Evolutionary conservation across 2,329 filamentous ascomycete genomes (phyloP).

Genomic region (Colletotrichum siamense): DNA sequence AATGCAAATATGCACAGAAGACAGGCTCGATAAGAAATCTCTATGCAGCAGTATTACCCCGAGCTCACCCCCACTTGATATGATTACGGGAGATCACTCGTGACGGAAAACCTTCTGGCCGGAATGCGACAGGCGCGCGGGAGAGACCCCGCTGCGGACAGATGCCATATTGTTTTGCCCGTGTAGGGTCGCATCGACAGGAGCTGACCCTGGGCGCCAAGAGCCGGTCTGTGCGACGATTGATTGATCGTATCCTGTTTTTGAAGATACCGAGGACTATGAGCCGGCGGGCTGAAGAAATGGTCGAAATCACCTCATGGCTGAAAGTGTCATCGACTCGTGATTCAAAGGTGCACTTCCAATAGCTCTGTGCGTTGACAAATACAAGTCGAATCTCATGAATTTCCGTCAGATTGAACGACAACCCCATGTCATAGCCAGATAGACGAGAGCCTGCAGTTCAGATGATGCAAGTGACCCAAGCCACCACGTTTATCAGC

Average conservation of each 20-base stretch:
- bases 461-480: neutral
- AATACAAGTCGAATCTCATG: neutral
- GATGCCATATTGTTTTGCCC: neutral
- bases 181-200: neutral
- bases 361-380: neutral
- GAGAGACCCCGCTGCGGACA: neutral
- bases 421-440: neutral
- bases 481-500: neutral
- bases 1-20: neutral
- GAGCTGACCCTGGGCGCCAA: neutral
- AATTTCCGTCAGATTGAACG: neutral
- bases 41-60: neutral
- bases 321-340: neutral
- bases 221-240: neutral
- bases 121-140: neutral
- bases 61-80: neutral
- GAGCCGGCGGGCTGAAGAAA: neutral
- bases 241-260: neutral
- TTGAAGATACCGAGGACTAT: neutral
- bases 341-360: neutral
- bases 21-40: neutral
- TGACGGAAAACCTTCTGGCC: neutral
- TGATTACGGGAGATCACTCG: neutral
- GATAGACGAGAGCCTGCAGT: neutral
- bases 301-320: neutral